These are phyloP conservation scores for Rhizopogon rudus DNA, from an alignment of 768 basidiomycete species.

Conservation along the genomic window DNA sequence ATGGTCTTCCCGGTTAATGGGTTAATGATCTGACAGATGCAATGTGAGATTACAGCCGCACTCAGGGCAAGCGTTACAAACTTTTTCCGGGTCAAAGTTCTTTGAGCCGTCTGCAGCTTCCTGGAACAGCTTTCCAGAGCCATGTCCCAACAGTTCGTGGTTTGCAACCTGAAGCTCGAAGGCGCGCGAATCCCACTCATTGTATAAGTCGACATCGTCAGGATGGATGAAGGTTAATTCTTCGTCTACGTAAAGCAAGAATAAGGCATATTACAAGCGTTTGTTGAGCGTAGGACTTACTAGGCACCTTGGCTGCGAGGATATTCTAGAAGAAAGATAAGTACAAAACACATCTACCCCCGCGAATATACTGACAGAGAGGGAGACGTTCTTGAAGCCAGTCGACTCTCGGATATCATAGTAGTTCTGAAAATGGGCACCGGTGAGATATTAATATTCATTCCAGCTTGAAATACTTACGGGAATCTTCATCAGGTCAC, in stretches of 20 bases:
- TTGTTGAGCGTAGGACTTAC: slow-evolving; percentile 32
- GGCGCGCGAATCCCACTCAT: slow-evolving; percentile 70
- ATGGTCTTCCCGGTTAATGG: slow-evolving; percentile 75
- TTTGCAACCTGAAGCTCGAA: slow-evolving; percentile 91
- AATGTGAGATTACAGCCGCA: neutral
- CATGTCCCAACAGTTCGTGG: slow-evolving; percentile 85
- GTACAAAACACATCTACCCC: neutral
- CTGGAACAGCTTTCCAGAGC: slow-evolving; percentile 78
- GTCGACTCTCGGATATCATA: slow-evolving; percentile 76
- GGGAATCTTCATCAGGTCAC: slow-evolving; percentile 46
- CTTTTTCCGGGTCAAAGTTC: slow-evolving; percentile 77
- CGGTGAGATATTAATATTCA: neutral
- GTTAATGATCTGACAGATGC: slow-evolving; percentile 56
- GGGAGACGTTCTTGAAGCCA: slow-evolving; percentile 89
- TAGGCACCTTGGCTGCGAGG: slow-evolving; percentile 81
- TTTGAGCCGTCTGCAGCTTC: slow-evolving; percentile 70
- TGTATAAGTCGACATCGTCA: slow-evolving; percentile 69
- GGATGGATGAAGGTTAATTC: slow-evolving; percentile 80
- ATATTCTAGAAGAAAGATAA: slow-evolving; percentile 50
- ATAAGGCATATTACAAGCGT: neutral
- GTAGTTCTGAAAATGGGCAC: slow-evolving; percentile 45
- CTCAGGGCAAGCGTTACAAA: slow-evolving; percentile 8
- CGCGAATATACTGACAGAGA: slow-evolving; percentile 48
- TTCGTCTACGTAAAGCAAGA: slow-evolving; percentile 43
- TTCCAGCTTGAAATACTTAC: slow-evolving; percentile 27